Conservation (phyloP, 352 stramenopile genomes). For the Phytophthora hybrid region DNA sequence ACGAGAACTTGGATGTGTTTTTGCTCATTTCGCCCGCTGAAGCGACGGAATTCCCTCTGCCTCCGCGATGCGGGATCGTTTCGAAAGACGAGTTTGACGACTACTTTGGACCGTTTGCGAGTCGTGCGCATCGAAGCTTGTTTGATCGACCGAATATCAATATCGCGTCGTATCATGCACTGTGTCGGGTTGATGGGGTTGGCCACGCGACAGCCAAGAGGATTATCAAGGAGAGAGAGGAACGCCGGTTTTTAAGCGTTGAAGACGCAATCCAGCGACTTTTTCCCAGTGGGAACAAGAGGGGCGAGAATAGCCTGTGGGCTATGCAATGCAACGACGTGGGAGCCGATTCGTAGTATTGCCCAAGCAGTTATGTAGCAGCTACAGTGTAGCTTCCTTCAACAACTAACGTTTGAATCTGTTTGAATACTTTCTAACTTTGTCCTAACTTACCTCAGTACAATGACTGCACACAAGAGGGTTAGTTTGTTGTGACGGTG, state of each 20-base stretch:
- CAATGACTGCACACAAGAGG: too few species aligned
- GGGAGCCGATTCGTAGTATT: too few species aligned
- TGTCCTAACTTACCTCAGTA: too few species aligned
- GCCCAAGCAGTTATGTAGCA: too few species aligned
- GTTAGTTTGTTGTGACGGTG: too few species aligned
- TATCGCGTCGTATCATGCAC: not conserved
- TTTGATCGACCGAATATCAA: not conserved
- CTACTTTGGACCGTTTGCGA: constrained; percentile 10
- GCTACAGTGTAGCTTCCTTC: too few species aligned
- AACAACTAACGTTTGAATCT: too few species aligned
- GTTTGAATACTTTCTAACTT: too few species aligned
- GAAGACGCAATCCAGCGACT: not conserved
- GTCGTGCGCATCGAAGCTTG: constrained; percentile 3
- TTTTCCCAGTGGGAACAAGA: not conserved
- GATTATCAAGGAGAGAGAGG: not conserved
- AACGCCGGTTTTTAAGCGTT: not conserved
- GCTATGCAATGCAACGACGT: not conserved
- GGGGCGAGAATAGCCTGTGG: not conserved
- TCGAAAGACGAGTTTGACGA: constrained; percentile 5
- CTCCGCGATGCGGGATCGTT: constrained; percentile 4
- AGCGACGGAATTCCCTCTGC: not conserved
- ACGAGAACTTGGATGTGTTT: not conserved
- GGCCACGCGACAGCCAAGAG: not conserved
- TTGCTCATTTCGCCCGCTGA: not conserved
- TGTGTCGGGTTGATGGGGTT: not conserved